A percentile compares a stretch with the other conserved stretches of the same genome.
Conservation (phyloP, 179 eudicot genomes). For the Pouteria campechiana region DNA sequence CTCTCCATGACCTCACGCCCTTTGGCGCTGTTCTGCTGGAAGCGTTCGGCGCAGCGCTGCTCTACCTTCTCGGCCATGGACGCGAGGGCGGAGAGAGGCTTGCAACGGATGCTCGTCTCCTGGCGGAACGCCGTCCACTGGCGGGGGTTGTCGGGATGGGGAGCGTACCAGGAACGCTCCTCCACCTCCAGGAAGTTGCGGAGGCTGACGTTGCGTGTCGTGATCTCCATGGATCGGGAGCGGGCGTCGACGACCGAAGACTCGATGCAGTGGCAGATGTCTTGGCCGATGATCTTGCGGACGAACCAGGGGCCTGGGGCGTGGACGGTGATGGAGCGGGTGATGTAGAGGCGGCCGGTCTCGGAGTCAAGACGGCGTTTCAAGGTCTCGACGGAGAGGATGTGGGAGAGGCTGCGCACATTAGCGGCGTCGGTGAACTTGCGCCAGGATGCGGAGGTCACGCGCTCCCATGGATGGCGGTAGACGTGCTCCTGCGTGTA, state of each 20-base stretch:
- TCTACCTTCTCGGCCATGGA: conserved; percentile 98
- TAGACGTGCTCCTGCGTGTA: conserved; percentile 77
- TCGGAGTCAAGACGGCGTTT: conserved; percentile 62
- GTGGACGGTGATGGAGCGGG: conserved; percentile 77
- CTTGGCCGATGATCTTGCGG: conserved; percentile 73
- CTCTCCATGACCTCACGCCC: conserved; percentile 99
- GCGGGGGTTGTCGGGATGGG: conserved; percentile 81
- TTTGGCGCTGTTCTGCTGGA: conserved; percentile 81
- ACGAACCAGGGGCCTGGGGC: conserved; percentile 97
- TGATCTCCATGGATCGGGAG: conserved; percentile 75
- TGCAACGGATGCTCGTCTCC: conserved; percentile 83
- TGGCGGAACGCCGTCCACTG: conserved; percentile 87
- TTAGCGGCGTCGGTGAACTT: conserved; percentile 90
- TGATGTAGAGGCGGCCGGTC: conserved; percentile 73
- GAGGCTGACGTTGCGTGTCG: conserved; percentile 72
- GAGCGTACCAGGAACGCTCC: conserved; percentile 86
- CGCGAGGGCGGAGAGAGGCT: conserved; percentile 75
- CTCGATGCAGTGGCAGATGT: conserved; percentile 91
- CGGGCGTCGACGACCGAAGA: conserved; percentile 76
- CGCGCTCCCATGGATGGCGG: conserved; percentile 97
- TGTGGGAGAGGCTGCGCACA: conserved; percentile 70
- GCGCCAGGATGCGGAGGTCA: conserved; percentile 97
- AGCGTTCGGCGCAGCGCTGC: conserved; percentile 78
- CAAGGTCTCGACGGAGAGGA: conserved; percentile 83
- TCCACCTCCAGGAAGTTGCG: conserved; percentile 81